Evolutionary conservation across 441 rosid genomes (phyloP).

Genomic region (Aquilaria agallochum): DNA sequence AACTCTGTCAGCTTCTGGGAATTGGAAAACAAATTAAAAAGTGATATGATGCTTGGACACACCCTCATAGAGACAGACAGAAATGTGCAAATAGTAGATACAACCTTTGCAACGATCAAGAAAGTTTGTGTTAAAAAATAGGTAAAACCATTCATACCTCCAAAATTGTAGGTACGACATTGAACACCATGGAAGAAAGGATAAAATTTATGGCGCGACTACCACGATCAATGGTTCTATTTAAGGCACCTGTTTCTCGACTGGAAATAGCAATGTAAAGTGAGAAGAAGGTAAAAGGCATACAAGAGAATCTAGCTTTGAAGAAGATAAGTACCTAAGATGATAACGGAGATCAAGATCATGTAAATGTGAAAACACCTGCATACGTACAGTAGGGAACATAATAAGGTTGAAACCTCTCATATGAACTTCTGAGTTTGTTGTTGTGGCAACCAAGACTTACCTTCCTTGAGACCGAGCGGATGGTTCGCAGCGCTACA

Average conservation of each 20-base stretch:
- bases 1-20: slow-evolving; percentile 31
- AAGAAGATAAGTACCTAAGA: slow-evolving; percentile 55
- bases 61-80: slow-evolving; percentile 11
- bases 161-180: slow-evolving; percentile 80
- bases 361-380: slow-evolving; percentile 90
- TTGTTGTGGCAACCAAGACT: background rate
- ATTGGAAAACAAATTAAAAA: slow-evolving; percentile 14
- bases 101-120: slow-evolving; percentile 7
- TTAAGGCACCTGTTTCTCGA: slow-evolving; percentile 91
- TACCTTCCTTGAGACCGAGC: slow-evolving; percentile 85
- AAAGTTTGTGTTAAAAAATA: slow-evolving; percentile 5
- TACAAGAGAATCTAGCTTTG: slow-evolving; percentile 2
- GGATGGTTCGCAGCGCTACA: slow-evolving; percentile 80
- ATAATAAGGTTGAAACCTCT: slow-evolving; percentile 3
- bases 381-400: slow-evolving; percentile 14
- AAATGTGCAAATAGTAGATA: slow-evolving; percentile 9
- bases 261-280: slow-evolving; percentile 38
- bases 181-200: slow-evolving; percentile 87
- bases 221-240: slow-evolving; percentile 87
- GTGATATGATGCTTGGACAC: slow-evolving; percentile 10
- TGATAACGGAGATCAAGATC: slow-evolving; percentile 83
- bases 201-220: slow-evolving; percentile 90
- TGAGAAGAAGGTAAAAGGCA: slow-evolving; percentile 14
- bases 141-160: slow-evolving; percentile 52
- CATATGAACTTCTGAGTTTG: background rate